Conservation (phyloP, 2,329 filamentous ascomycete genomes). For the Colletotrichum gigasporum region DNA sequence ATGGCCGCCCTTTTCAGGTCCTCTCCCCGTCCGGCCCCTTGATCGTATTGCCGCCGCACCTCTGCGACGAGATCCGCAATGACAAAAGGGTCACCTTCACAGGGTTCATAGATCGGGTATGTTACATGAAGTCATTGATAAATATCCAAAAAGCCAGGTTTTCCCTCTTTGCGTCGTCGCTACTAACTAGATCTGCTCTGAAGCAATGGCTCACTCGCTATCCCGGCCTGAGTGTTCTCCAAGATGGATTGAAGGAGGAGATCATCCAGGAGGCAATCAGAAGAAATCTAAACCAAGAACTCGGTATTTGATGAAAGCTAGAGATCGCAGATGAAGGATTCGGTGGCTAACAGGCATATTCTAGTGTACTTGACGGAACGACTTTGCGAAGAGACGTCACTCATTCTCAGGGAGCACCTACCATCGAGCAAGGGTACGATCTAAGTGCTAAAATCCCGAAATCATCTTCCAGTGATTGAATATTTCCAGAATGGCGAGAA, state of each 20-base stretch:
- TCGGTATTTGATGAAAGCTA: too few relatives aligned
- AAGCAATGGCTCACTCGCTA: slow-evolving; percentile 18
- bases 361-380: slow-evolving; percentile 10
- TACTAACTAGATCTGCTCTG: not conserved
- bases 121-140: not conserved
- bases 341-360: not conserved
- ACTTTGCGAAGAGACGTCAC: not conserved
- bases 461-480: too few relatives aligned
- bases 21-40: slow-evolving; percentile 1
- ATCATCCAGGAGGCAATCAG: slow-evolving; percentile 9
- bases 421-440: not conserved
- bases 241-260: not conserved
- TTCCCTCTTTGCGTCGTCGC: too few relatives aligned
- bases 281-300: slow-evolving; percentile 11
- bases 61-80: slow-evolving; percentile 1
- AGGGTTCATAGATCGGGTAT: slow-evolving; percentile 5
- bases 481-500: slow-evolving; percentile 39
- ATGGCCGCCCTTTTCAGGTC: slow-evolving; percentile 1
- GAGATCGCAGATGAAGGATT: too few relatives aligned
- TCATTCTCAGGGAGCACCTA: slow-evolving; percentile 11
- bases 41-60: not conserved
- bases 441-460: not conserved
- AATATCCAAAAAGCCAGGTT: too few relatives aligned
- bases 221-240: not conserved
- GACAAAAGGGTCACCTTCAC: slow-evolving; percentile 9